Base-by-base conservation (phyloP, 805 yeast genomes). In the Candida namnaoensis region DNA sequence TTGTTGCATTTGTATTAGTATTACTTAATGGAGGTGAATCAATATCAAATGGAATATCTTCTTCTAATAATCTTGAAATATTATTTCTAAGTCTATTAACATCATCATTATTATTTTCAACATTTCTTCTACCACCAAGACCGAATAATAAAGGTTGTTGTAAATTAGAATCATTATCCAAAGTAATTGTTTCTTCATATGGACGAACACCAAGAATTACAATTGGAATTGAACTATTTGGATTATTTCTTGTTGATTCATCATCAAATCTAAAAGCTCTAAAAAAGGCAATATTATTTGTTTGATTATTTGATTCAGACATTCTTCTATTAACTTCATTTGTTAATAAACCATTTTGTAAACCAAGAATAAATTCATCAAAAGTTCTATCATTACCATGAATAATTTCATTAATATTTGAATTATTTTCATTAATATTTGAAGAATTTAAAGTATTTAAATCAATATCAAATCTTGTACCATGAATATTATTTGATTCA, bases 191-290 rank as follows among this genome's bases (percentile, higher is more conserved):
- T 19, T 19, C 19, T 19, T 19, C 19, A 19, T 19, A 19, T 1
- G 76, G 68, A 8, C 78, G 56, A 23, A 74, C 69, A 6, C 78
- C 76, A 19, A 73, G 65, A 24, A 73, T 66, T 43, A 73, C 58
- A 4, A 74, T 72, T 1, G 79, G 79, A 4, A 72, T 62, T n/a
- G 40, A 38, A 25, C 4, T n/a, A 7, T 13, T 23, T 40, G 36
- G 11, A 32, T 41, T 5, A 19, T 19, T 19, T 19, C 19, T 19
- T 19, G 3, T 19, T 37, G 28, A 13, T 40, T 46, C 15, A 38
- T 41, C 37, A 35, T 63, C 62, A 46, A 69, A 69, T 41, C 72
- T 52, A 43, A 68, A 69, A 0, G 74, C 74, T 33, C 73, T 54
- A 44, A 68, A 66, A 38, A 69, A 68, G 5, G 65, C 56, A 57